These are phyloP conservation scores for Mortierella claussenii DNA, from an alignment of 192 early-diverging fungal species.

Conservation along the genomic window DNA sequence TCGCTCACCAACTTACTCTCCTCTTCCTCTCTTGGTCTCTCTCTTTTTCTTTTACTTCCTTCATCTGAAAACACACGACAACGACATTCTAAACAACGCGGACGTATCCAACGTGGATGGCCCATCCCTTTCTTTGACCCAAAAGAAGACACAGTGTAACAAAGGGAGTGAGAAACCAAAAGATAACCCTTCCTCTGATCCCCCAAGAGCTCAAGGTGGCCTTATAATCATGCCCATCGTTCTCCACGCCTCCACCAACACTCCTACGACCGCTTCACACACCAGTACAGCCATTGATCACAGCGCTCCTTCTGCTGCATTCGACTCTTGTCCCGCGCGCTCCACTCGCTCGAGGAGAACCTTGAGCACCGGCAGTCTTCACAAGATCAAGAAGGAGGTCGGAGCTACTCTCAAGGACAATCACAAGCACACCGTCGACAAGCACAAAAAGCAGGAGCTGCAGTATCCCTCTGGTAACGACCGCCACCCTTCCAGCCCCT, in stretches of 20 bases:
- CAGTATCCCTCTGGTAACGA: constrained; percentile 20
- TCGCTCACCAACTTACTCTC: not conserved
- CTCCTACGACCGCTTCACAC: not conserved
- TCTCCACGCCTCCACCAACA: not conserved
- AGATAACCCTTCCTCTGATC: no score
- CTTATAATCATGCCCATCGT: not conserved
- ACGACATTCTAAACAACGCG: no score
- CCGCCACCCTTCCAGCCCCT: not conserved
- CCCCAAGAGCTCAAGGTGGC: no score
- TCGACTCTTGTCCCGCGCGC: not conserved
- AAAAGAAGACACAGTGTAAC: no score
- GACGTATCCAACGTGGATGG: no score
- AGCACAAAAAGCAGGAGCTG: not conserved
- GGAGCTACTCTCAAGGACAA: not conserved
- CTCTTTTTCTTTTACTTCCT: not conserved
- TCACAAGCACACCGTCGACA: not conserved
- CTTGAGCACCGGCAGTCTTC: constrained; percentile 13
- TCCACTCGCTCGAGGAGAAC: constrained; percentile 7
- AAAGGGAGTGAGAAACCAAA: no score
- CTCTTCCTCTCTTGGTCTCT: not conserved
- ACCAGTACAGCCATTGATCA: not conserved
- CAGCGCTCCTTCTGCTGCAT: not conserved
- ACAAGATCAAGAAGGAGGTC: constrained; percentile 20
- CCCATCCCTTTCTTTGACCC: no score
- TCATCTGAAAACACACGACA: no score